Base-by-base conservation (phyloP, 129 eudicot species). In the Saposhnikovia divaricata region DNA sequence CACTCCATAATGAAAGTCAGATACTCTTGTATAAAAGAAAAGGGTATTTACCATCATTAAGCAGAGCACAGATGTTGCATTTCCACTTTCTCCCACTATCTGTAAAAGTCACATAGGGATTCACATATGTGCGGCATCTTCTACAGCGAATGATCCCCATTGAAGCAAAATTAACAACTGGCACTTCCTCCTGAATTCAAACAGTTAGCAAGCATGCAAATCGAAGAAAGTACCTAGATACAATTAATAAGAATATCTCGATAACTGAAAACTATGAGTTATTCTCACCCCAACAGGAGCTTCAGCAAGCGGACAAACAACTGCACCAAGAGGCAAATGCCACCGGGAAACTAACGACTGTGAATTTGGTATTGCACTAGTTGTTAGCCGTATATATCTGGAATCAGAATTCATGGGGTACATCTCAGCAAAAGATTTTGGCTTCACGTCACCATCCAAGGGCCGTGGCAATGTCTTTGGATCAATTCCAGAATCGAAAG, bases 311-410 rank as follows among this genome's bases (percentile, higher is more conserved):
- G 99, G 99, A 83, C 99, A 95, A 59, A 95, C 99, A 87, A 92
- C 99, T 37, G 99, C 97, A 81, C 99, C 99, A 86, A 95, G 91
- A 82, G 97, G 97, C 82, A 95, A 83, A 83, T 95, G 99, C 99
- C 99, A 95, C 88, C 97, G 87, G 42, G 99, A 92, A 74, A 89
- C 92, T 82, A 95, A 79, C 19, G 99, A 95, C 82, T 95, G 99
- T 50, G 99, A 95, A 89, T 84, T 92, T 43, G 99, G 99, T 75
- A 95, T 85, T 72, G 89, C 92, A 82, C 92, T 85, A 27, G 99
- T 95, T 13, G 97, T 92, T 43, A 95, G 91, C 78, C 99, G 91
- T 76, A 95, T 51, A 76, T 78, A 90, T 90, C 96, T 89, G 59
- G 97, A 86, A 81, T 80, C 76, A 63, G 96, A 92, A 83, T 95